Conservation (phyloP, 1,139 yeast species). For the Blastobotrys proliferans region DNA sequence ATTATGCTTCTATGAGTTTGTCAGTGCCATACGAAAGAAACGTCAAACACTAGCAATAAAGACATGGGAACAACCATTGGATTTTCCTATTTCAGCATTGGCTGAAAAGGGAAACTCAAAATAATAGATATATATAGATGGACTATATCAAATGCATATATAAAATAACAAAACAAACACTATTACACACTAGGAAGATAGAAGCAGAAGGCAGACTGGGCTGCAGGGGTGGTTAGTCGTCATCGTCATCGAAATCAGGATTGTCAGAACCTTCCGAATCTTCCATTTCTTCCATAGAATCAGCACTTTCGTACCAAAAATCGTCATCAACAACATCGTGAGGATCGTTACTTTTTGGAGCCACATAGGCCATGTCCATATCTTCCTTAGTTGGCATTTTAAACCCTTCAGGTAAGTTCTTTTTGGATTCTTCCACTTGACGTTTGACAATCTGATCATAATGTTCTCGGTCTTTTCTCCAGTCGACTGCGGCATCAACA, state of each 20-base stretch:
- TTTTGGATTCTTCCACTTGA: slow-evolving; percentile 80
- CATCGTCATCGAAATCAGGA: slow-evolving; percentile 2
- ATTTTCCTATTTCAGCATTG: too few species aligned
- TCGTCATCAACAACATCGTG: slow-evolving; percentile 78
- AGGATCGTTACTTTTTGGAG: slow-evolving; percentile 40
- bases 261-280: slow-evolving; percentile 21
- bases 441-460: slow-evolving; percentile 73
- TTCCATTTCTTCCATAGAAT: slow-evolving; percentile 48
- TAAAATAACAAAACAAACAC: neutral
- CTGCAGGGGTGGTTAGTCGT: neutral
- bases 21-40: too few species aligned
- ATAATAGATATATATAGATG: neutral
- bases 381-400: slow-evolving; percentile 60
- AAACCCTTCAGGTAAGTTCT: slow-evolving; percentile 82
- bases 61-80: too few species aligned
- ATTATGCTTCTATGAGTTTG: too few species aligned
- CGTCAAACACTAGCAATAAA: too few species aligned
- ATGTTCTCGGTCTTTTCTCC: slow-evolving; percentile 76
- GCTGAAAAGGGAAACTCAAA: too few species aligned
- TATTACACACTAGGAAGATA: too few species aligned
- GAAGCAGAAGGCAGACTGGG: neutral
- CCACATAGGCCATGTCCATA: slow-evolving; percentile 59
- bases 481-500: slow-evolving; percentile 92
- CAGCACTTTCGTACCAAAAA: slow-evolving; percentile 79
- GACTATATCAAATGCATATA: neutral